Conservation (phyloP, 306 rosid genomes). For the Gleditsia sinensis region DNA sequence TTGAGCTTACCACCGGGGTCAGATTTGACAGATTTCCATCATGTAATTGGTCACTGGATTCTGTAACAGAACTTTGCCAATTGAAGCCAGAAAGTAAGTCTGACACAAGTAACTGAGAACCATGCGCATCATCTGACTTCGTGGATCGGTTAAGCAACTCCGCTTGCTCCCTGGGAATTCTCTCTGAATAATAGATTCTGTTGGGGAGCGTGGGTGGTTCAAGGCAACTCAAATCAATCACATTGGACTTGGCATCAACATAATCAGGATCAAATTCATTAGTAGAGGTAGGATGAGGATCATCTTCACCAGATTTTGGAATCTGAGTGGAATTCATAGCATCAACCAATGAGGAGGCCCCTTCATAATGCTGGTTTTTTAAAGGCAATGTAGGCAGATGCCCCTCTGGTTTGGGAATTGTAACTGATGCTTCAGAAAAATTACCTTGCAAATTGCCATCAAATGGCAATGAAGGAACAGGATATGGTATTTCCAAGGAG, state of each 20-base stretch:
- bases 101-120: conserved; percentile 60
- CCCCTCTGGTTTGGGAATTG: conserved; percentile 45
- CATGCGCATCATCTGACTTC: conserved; percentile 85
- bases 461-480: conserved; percentile 40
- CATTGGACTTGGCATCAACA: conserved; percentile 56
- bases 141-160: conserved; percentile 78
- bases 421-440: conserved; percentile 45
- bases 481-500: conserved; percentile 41
- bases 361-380: conserved; percentile 55
- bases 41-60: conserved; percentile 48
- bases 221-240: conserved; percentile 60
- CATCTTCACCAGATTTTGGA: conserved; percentile 56
- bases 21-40: conserved; percentile 50
- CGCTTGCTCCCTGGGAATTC: conserved; percentile 84
- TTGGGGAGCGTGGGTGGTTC: conserved; percentile 74
- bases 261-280: conserved; percentile 51
- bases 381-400: conserved; percentile 40
- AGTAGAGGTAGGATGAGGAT: conserved; percentile 42
- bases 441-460: conserved; percentile 41
- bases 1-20: conserved; percentile 44
- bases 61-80: conserved; percentile 47
- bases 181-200: conserved; percentile 84
- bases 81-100: conserved; percentile 60
- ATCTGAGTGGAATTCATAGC: conserved; percentile 49
- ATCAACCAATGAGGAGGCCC: conserved; percentile 46